Percentiles rank a stretch among this genome's conserved stretches.
These are phyloP conservation scores for Colletotrichum euphorbiae DNA, from an alignment of 2,329 filamentous ascomycete genomes.

Conservation along the genomic window DNA sequence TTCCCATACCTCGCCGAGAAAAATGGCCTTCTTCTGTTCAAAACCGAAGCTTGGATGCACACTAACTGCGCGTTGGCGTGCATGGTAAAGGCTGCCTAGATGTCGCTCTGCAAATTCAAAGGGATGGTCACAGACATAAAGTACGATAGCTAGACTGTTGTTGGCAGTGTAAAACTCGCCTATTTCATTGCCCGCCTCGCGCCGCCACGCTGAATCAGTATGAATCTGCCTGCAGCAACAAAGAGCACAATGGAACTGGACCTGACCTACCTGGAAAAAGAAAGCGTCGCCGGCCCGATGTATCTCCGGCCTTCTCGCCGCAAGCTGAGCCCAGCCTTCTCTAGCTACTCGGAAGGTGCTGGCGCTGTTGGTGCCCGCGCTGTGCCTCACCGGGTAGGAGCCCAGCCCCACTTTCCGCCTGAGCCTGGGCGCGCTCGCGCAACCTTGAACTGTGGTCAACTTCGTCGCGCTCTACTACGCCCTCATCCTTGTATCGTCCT, in stretches of 20 bases:
- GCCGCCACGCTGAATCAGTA: neutral
- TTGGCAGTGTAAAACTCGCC: too few species aligned
- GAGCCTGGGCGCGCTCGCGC: conserved; percentile 30
- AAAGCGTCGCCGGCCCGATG: conserved; percentile 29
- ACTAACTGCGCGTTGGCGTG: too few species aligned
- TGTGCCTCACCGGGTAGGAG: conserved; percentile 30
- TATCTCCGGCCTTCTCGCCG: conserved; percentile 18
- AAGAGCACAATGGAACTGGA: neutral
- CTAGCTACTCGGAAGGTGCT: conserved; percentile 12
- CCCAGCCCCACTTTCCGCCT: conserved; percentile 36
- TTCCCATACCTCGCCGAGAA: too few species aligned
- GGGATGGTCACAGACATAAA: too few species aligned
- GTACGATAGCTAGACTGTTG: too few species aligned
- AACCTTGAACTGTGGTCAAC: conserved; percentile 31
- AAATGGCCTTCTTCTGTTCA: too few species aligned
- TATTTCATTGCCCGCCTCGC: neutral
- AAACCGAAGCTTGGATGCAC: too few species aligned
- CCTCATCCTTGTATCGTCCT: conserved; percentile 28
- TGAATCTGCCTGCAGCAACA: neutral
- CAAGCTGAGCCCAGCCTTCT: conserved; percentile 10
- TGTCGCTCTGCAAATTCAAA: too few species aligned
- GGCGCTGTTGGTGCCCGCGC: conserved; percentile 18
- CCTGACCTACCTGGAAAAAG: neutral
- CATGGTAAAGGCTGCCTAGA: too few species aligned
- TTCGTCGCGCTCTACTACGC: conserved; percentile 36